Evolutionary conservation across 1,284 basidiomycete genomes (phyloP), one percentile per base, ranked within the genome.

Genomic region (Ceratobasidium sp.): DNA sequence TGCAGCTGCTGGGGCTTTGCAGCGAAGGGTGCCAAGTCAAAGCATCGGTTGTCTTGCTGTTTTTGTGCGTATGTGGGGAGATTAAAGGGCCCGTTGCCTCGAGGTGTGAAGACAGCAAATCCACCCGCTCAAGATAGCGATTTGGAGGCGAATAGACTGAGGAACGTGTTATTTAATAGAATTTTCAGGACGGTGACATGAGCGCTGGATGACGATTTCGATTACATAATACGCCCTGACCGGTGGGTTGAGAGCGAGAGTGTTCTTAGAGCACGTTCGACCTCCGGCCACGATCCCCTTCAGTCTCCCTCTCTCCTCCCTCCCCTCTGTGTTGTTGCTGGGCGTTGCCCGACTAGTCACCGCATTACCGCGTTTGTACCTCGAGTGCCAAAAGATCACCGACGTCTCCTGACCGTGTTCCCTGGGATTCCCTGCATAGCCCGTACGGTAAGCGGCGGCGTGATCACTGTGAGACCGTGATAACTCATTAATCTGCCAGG

Each of bases 251-350:
- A 25, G 25, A 59, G 47, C 1, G 16, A 1, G 46, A 33, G 25
- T 58, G 56, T 42, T 59, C 42, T 47, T 29, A 36, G 33, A 59
- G 57, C 57, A 59, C 57, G 57, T 59, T 59, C 42, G 42, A 59
- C 57, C 57, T 29, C 42, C 57, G 42, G 42, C 57, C 57, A 59
- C 30, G 33, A 19, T 11, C 33, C 27, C 39, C 39, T 44, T 27
- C 27, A n/a, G n/a, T 27, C 13, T 44, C 42, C n/a, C 42, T n/a
- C 56, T 56, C n/a, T 19, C 25, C n/a, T 21, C 16, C 47, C 23
- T 19, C 21, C 47, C 47, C 21, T 23, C 21, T 27, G 9, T 27
- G 21, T 27, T 13, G 27, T 27, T 21, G 27, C 47, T 50, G 11
- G 7, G 47, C 21, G 11, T 23, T 21, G 27, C 41, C 41, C 21